Base-by-base conservation (phyloP, 2,329 filamentous ascomycete genomes). In the Colletotrichum simmondsii region DNA sequence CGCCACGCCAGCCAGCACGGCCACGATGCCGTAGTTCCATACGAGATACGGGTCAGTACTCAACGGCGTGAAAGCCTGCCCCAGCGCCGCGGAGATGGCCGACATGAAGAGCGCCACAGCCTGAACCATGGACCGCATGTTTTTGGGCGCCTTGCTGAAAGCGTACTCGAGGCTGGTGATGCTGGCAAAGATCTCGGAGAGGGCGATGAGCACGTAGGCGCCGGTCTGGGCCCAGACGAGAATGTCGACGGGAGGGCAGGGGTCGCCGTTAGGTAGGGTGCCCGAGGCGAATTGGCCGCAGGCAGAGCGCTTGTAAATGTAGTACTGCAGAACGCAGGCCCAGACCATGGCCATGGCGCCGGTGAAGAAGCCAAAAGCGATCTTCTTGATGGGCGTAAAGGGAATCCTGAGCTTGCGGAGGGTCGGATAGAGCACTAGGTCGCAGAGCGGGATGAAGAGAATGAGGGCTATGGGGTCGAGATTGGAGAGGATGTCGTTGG, bases 401-500 rank as follows among this genome's bases (percentile, higher is more conserved):
- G 87, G 87, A 78, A 94, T 88, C 72, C 88, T 88, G n/a, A 85
- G 78, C 76, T 88, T 90, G 77, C 91, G 89, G 59, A 95, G 87
- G 26, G 87, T 77, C 0, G 93, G 93, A 80, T 95, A 95, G 72
- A 95, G 78, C 65, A 93, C 60, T 24, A 85, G 86, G 79, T 95
- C 87, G 77, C 89, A 85, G 46, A 92, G 93, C 62, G 96, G 88
- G 46, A 95, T 90, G 81, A 96, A 96, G 19, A 94, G 95, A 64
- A 94, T 95, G 79, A 96, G 86, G 74, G 94, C 94, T 85, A 96
- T 95, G 80, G 92, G 94, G 75, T 87, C 90, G 63, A 96, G 90
- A 82, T 95, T 95, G 75, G 89, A 88, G 76, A 95, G 87, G 69
- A 95, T 86, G 79, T 95, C 93, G 84, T 95, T 95, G 74, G 93